Evolutionary conservation across 768 basidiomycete species (phyloP), one percentile per base, ranked within the genome.

Genomic region (Termitomyces sp.): DNA sequence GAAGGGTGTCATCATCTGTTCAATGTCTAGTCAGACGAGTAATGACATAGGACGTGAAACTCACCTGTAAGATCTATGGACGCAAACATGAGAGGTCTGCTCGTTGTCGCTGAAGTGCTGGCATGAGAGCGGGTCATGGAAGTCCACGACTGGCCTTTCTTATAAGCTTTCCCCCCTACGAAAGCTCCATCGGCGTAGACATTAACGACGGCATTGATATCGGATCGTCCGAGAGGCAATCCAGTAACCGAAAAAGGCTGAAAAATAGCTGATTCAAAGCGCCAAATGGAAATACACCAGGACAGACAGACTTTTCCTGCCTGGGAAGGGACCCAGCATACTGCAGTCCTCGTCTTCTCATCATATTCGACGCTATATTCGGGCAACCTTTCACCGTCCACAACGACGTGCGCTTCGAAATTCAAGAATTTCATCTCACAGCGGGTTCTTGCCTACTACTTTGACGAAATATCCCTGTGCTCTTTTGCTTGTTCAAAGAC

Each of bases 251-350:
- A 29, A 38, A 60, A 60, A 12, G 45, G 4, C 59, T 60, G 16
- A 21, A 47, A n/a, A 31, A 31, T 10, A 35, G 8, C 9, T n/a
- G 2, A n/a, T 37, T 17, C 12, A 5, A 32, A 29, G 14, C 34
- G 21, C 19, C 9, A 32, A 46, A n/a, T 9, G 4, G 16, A 0
- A 3, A 21, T 23, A 27, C 2, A 19, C 5, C 35, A 7, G 3
- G 31, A 27, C 10, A n/a, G 32, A 38, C 56, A 25, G 25, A 65
- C 65, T 61, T 66, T 65, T 17, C 60, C 64, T 32, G 63, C 54
- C 52, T 63, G 60, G 5, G 64, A 66, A 29, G 65, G 52, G 10
- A 66, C 59, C 64, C 62, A 66, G 40, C 66, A 65, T 27, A 59
- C 61, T 5, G 60, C 59, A 4, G 41, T 52, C 29, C 46, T 59